Percentiles rank a stretch among this genome's conserved stretches.
Evolutionary conservation across 2,329 filamentous ascomycete genomes (phyloP).

Genomic region (Exutisphaerella laricina): DNA sequence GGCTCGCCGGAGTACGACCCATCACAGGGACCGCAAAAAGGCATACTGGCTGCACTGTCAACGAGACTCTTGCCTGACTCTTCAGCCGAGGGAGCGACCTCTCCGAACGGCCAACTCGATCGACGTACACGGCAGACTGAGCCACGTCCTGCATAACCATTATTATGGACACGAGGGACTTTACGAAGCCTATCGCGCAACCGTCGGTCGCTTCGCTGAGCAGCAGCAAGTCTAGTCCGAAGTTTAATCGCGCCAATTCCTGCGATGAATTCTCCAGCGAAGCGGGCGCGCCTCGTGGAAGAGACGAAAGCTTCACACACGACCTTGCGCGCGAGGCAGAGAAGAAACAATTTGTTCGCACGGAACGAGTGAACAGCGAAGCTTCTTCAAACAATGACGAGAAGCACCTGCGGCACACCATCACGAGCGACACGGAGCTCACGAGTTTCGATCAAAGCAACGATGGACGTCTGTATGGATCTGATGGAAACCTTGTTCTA

Average conservation of each 20-base stretch:
- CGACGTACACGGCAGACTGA: background rate
- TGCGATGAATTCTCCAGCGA: background rate
- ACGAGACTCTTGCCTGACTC: background rate
- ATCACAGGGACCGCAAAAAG: too few relatives aligned
- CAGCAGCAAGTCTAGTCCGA: background rate
- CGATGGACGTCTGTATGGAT: conserved; percentile 4
- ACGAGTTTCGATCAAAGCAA: conserved; percentile 7
- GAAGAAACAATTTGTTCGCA: background rate
- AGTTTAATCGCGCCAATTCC: background rate
- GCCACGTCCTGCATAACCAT: background rate
- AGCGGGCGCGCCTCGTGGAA: background rate
- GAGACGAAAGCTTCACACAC: background rate
- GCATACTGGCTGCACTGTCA: background rate
- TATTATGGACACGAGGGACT: background rate
- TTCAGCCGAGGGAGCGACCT: too few relatives aligned
- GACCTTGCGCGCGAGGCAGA: background rate
- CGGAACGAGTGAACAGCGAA: background rate
- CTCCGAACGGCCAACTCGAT: background rate
- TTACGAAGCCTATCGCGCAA: background rate
- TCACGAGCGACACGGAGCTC: conserved; percentile 2
- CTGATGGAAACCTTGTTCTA: conserved; percentile 7
- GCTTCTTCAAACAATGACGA: background rate
- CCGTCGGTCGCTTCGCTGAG: background rate
- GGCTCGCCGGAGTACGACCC: too few relatives aligned
- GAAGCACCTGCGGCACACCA: background rate